phyloP scores from a whole-genome alignment of 1,139 yeast genomes.

The Saccharomyces pastorianus region DNA sequence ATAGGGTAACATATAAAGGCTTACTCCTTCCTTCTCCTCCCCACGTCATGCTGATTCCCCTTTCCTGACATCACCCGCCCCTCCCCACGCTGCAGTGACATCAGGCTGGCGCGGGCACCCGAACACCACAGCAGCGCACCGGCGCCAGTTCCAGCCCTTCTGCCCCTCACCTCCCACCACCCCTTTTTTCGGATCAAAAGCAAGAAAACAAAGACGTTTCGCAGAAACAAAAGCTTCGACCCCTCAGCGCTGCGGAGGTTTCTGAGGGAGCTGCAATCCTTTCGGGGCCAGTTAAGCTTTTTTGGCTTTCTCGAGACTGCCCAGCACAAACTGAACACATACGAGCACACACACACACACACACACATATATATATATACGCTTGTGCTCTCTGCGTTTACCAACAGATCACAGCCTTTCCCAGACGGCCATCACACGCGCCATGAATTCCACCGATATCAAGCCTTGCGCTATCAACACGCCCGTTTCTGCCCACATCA shows the following conservation, averaged over 20 bases:
- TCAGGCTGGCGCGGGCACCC: neutral
- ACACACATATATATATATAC: neutral
- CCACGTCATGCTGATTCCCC: too few relatives aligned
- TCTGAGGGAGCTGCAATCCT: neutral
- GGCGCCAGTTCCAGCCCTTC: neutral
- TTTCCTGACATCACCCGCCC: neutral
- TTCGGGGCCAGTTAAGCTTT: neutral
- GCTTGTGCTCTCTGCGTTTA: neutral
- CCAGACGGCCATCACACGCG: too few relatives aligned
- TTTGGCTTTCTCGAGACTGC: neutral
- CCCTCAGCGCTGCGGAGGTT: neutral
- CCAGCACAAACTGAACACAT: neutral
- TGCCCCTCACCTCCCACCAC: neutral
- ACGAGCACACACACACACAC: neutral
- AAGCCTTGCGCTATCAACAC: constrained; percentile 3
- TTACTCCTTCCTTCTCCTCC: too few relatives aligned
- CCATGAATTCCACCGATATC: neutral
- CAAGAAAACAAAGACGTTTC: neutral
- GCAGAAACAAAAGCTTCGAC: neutral
- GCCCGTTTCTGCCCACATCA: constrained; percentile 11
- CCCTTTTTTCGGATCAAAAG: neutral
- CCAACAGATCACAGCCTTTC: too few relatives aligned
- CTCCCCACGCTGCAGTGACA: neutral
- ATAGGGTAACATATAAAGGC: too few relatives aligned
- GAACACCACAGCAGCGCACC: neutral